These are phyloP conservation scores for Balamuthia mandrillaris DNA, from an alignment of 208 protist species.

Conservation along the genomic window DNA sequence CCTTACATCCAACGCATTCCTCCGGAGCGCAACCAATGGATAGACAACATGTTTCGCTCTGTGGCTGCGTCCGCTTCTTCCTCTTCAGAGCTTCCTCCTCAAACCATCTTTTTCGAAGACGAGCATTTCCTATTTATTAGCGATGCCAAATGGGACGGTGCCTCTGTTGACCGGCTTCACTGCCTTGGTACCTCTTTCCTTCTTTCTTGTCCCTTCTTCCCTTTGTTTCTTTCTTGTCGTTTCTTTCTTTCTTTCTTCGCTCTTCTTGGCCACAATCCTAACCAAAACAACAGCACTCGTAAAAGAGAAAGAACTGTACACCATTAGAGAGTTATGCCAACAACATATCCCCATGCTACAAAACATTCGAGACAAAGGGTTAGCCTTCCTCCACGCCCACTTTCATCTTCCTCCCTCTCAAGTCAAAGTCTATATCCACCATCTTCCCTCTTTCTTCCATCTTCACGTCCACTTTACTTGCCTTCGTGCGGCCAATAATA, in stretches of 20 bases:
- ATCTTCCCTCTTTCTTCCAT: conserved; percentile 14
- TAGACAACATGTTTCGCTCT: not conserved
- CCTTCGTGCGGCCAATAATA: not conserved
- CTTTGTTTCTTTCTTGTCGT: no score
- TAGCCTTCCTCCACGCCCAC: not conserved
- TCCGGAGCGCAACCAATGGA: conserved; percentile 1
- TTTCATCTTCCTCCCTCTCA: not conserved
- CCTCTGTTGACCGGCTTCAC: not conserved
- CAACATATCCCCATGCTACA: not conserved
- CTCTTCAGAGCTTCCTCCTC: no score
- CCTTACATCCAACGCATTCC: not conserved
- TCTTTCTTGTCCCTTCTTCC: no score
- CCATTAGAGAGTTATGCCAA: not conserved
- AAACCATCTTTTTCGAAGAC: not conserved
- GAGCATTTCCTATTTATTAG: not conserved
- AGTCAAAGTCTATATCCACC: not conserved
- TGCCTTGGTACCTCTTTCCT: not conserved
- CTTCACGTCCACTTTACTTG: conserved; percentile 1
- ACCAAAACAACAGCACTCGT: not conserved
- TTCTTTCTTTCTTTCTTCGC: no score
- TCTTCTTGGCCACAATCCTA: not conserved
- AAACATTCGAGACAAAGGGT: not conserved
- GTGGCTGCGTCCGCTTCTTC: not conserved
- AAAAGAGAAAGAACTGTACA: not conserved
- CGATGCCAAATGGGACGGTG: conserved; percentile 2